Base-by-base conservation (phyloP, 495 filamentous ascomycete genomes). In the Hypoxylon crocopeplum region DNA sequence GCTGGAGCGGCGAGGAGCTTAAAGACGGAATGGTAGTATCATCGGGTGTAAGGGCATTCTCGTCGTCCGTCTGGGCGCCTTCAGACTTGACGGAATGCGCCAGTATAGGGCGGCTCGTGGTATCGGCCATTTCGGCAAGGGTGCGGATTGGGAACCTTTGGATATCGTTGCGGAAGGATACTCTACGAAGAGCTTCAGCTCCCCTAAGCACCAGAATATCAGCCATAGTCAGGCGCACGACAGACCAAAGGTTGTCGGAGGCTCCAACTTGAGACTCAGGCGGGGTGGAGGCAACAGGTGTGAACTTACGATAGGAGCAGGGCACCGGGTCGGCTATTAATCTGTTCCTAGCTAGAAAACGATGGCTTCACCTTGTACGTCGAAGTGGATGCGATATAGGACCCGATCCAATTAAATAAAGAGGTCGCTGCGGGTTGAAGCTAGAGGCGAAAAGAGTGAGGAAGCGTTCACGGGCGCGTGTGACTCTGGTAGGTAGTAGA, bases 71-170 rank as follows among this genome's bases (percentile, higher is more conserved):
- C 34, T 72, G 73, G 8, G 66, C 58, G 29, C 65, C 70, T 32
- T 79, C 76, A 39, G 74, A 79, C 42, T 67, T 78, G 56, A 62
- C 57, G 39, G 61, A 55, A 12, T 67, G 62, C 21, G 64, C 58
- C 13, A 69, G 52, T 39, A 72, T 54, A 22, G 61, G 59, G 12
- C 67, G 67, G 38, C 69, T 74, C 40, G 55, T 62, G 29, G 77
- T 70, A 48, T 77, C 75, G 36, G 74, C 77, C 82, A 85, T 82
- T 39, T 73, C 72, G 68, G 66, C 63, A 22, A 79, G 63, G 19
- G 75, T 72, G 16, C 67, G 71, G 19, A 63, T 56, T 39, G 72
- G 69, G 39, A 67, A 72, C 27, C 66, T 53, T 56, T 72, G 68
- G 16, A 66, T 68, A 39, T 69, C 69, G 64, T 65, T 73, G 4